Evolutionary conservation across 495 filamentous ascomycete genomes (phyloP), one percentile per base, ranked within the genome.

Genomic region (Talaromyces borbonicus): DNA sequence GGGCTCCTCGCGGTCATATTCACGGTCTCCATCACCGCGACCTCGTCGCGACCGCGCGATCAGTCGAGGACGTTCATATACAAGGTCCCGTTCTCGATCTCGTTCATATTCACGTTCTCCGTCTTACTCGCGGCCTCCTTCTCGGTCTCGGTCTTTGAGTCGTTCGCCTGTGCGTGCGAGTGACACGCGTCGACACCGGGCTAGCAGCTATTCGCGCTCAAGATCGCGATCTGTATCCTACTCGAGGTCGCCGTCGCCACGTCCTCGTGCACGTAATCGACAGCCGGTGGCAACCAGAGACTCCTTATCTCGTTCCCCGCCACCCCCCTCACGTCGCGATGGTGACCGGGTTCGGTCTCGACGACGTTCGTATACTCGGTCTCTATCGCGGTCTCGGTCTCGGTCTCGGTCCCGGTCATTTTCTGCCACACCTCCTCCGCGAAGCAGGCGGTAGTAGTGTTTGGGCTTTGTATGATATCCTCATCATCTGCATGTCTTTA

Each of bases 71-170:
- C 50, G 60, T 8, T 68, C 67, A 35, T 63, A 66, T 49, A 58
- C 54, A 7, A 62, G 67, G 23, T 69, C 67, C 15, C 22, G 60
- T 15, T 62, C 67, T 1, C 56, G 57, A 3, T 65, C 61, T 15
- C 26, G 19, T 18, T 45, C 42, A 8, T 23, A 20, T 25, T 51
- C 49, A 3, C 49, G 49, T 15, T 52, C 49, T 8, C 46, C 14
- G 7, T 47, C 45, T 40, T 38, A 38, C 25, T 40, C 24, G 6
- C 44, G 49, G 18, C 23, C 47, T n/a, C 25, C 43, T 8, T 38
- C 46, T 41, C 33, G 24, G 11, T 4, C 37, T 7, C 46, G 27
- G n/a, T 38, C 27, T 46, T 24, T 26, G 14, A 18, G 18, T 16
- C 24, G 26, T 8, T 41, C 38, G 19, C 38, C 38, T 41, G 23